These are phyloP conservation scores for Acrocalymma vagum DNA, from an alignment of 2,329 filamentous ascomycete species.

Conservation along the genomic window DNA sequence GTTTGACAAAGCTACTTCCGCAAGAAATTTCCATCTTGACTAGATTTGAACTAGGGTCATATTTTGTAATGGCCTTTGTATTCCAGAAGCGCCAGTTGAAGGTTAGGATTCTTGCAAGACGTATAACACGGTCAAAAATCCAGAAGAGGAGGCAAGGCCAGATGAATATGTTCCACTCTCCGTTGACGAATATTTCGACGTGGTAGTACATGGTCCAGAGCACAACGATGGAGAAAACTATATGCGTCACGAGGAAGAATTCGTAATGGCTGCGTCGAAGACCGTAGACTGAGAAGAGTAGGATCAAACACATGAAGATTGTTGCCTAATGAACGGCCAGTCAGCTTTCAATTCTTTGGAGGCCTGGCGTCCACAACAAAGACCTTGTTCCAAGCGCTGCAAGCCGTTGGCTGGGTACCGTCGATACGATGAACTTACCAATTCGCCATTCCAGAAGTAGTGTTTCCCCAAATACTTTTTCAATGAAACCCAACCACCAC, in stretches of 20 bases:
- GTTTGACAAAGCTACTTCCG: conserved; percentile 39
- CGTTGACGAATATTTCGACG: conserved; percentile 60
- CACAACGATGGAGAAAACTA: conserved; percentile 52
- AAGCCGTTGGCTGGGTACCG: not conserved
- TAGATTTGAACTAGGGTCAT: conserved; percentile 55
- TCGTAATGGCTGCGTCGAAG: conserved; percentile 60
- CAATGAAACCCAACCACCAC: conserved; percentile 50
- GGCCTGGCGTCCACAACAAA: too few relatives aligned
- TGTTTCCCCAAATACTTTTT: conserved; percentile 48
- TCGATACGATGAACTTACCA: conserved; percentile 48
- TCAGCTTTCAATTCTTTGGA: too few relatives aligned
- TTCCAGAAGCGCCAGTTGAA: conserved; percentile 51
- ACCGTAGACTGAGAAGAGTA: conserved; percentile 61
- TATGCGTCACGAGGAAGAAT: conserved; percentile 53
- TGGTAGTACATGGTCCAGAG: conserved; percentile 63
- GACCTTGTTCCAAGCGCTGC: too few relatives aligned
- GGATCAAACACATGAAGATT: conserved; percentile 53
- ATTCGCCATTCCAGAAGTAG: conserved; percentile 62
- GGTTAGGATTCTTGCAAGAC: conserved; percentile 54
- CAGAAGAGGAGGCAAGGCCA: conserved; percentile 62
- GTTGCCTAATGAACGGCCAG: conserved; percentile 44
- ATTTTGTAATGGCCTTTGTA: conserved; percentile 52
- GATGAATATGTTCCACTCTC: conserved; percentile 59
- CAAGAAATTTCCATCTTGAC: conserved; percentile 57
- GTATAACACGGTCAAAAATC: conserved; percentile 58